Conservation (phyloP, 2,329 filamentous ascomycete genomes). For the Lasiodiplodia theobromae region DNA sequence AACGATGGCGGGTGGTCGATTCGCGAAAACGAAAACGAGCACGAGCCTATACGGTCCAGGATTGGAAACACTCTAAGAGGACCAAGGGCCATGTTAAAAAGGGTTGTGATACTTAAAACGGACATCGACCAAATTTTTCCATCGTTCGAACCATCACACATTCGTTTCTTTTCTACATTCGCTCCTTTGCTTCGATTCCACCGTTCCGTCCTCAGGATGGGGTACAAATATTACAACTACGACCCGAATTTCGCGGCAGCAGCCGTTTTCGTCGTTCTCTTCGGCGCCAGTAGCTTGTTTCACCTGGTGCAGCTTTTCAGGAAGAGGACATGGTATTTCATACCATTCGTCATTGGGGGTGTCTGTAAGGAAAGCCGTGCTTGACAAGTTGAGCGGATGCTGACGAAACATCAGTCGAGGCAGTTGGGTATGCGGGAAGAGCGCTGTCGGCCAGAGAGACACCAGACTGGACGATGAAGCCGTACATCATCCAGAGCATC, state of each 20-base stretch:
- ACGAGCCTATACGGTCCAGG: slow-evolving; percentile 2
- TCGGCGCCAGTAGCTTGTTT: slow-evolving; percentile 39
- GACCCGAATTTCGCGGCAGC: slow-evolving; percentile 40
- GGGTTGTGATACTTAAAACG: background rate
- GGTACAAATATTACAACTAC: slow-evolving; percentile 46
- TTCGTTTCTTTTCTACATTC: background rate
- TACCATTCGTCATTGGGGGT: slow-evolving; percentile 59
- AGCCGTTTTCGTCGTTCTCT: slow-evolving; percentile 42
- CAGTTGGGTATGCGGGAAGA: slow-evolving; percentile 59
- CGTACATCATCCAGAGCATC: slow-evolving; percentile 54
- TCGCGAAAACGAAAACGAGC: slow-evolving; percentile 20
- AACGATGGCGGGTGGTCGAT: background rate
- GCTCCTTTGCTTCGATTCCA: background rate
- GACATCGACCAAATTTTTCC: background rate
- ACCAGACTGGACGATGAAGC: slow-evolving; percentile 39
- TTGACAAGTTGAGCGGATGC: background rate
- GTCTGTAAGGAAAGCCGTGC: slow-evolving; percentile 47
- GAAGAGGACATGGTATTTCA: slow-evolving; percentile 59
- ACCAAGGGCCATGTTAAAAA: background rate
- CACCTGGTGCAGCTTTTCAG: slow-evolving; percentile 50
- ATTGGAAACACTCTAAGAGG: background rate
- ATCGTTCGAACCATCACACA: background rate
- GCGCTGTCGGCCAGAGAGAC: slow-evolving; percentile 43
- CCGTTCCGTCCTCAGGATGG: slow-evolving; percentile 19
- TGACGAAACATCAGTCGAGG: slow-evolving; percentile 52